A percentile compares a stretch with the other conserved stretches of the same genome.
These are phyloP conservation scores for Chlorella sp. DNA, from an alignment of 139 green algal genomes.

Conservation along the genomic window DNA sequence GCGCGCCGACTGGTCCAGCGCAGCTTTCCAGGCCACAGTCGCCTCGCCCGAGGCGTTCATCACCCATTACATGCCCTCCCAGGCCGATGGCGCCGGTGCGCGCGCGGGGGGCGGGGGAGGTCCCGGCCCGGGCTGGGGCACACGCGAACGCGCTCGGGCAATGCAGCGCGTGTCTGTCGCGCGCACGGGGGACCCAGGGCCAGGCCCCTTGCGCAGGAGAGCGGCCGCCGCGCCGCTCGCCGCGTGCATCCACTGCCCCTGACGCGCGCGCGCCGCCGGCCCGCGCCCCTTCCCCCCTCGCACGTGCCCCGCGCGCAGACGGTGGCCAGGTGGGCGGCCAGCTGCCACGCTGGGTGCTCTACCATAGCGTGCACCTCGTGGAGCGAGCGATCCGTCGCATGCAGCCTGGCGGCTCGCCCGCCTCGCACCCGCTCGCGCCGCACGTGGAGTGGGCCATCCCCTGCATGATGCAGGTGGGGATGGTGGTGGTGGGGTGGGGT, in stretches of 20 bases:
- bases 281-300: neutral
- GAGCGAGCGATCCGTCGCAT: constrained; percentile 58
- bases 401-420: constrained; percentile 1
- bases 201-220: no score
- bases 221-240: no score
- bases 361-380: constrained; percentile 73
- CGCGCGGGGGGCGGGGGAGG: no score
- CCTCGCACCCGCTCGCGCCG: constrained; percentile 9
- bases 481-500: neutral
- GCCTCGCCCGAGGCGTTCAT: constrained; percentile 53
- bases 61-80: constrained; percentile 37
- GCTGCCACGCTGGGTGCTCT: constrained; percentile 61
- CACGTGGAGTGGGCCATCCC: constrained; percentile 41
- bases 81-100: constrained; percentile 2
- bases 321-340: constrained; percentile 16
- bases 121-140: no score
- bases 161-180: no score
- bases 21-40: constrained; percentile 51
- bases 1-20: constrained; percentile 49
- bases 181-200: no score
- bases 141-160: no score
- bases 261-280: no score
- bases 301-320: neutral
- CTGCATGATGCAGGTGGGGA: constrained; percentile 43
- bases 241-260: no score